Evolutionary conservation across 1,284 basidiomycete species (phyloP), one percentile per base, ranked within the genome.

Genomic region (Hemileia vastatrix): DNA sequence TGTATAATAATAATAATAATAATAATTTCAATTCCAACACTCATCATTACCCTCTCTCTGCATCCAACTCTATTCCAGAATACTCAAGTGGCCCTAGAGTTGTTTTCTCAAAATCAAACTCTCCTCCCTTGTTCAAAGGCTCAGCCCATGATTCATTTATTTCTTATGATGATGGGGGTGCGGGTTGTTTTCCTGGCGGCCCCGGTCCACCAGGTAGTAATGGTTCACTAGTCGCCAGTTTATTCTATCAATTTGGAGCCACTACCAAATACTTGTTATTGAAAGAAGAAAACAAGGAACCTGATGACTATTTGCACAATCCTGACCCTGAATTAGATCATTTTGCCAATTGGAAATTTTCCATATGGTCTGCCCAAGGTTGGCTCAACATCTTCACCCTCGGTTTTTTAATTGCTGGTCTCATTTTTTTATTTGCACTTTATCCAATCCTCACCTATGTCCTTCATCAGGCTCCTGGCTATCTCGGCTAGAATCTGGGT

Each of bases 341-440:
- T 4, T 21, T 43, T 13, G 50, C 58, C 31, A 36, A 65, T 64
- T 47, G 51, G 47, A 61, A 63, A 63, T 40, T 65, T 61, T 32
- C 57, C 52, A 19, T 61, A 68, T 54, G 69, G 33, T 61, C 66
- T n/a, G 51, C 62, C 18, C 65, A 70, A 19, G 71, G 71, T 18
- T 70, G 67, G 66, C 33, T 71, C 36, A 74, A 73, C 56, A 62
- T 71, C 4, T 54, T 65, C 43, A 70, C 67, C 24, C 68, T 66
- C n/a, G 36, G 27, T 6, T 1, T 61, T 18, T 32, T 61, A 50
- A 61, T 67, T 27, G 24, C 78, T 15, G 84, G 83, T 45, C 50
- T 61, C 24, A 54, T 61, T 18, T 50, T 40, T 6, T 52, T 61
- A 18, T 61, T 61, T 40, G 58, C 69, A 68, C 54, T 68, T 69